Percentiles rank a stretch among this genome's conserved stretches.
These are phyloP conservation scores for Dioszegia hungarica DNA, from an alignment of 768 basidiomycete genomes.

Conservation along the genomic window DNA sequence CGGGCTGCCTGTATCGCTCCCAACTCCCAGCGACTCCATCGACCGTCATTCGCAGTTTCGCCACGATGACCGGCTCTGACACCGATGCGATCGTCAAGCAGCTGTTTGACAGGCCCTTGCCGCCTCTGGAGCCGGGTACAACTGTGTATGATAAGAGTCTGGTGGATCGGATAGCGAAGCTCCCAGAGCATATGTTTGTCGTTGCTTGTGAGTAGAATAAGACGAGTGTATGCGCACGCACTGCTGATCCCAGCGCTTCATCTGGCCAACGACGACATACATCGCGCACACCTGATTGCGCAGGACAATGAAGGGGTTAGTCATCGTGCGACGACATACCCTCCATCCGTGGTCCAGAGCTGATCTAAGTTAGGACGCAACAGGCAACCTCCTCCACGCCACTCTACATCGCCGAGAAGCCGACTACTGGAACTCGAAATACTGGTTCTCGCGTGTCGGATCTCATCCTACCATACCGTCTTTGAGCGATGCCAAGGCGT, in stretches of 20 bases:
- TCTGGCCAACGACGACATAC: conserved; percentile 46
- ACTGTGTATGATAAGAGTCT: conserved; percentile 32
- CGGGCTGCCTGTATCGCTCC: no score
- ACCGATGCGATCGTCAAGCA: conserved; percentile 8
- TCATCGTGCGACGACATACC: neutral
- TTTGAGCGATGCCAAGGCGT: conserved; percentile 25
- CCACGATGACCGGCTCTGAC: neutral
- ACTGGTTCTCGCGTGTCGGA: conserved; percentile 40
- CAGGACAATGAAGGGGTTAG: conserved; percentile 43
- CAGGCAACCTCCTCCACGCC: conserved; percentile 44
- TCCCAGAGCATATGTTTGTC: conserved; percentile 32
- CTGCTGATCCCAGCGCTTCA: conserved; percentile 30
- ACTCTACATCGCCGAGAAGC: conserved; percentile 44
- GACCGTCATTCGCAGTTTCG: no score
- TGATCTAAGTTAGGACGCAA: conserved; percentile 26
- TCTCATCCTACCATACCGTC: conserved; percentile 32
- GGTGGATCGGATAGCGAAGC: conserved; percentile 18
- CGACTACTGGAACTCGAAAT: conserved; percentile 48
- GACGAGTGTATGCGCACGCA: neutral
- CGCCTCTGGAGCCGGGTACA: conserved; percentile 38
- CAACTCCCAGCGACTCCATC: no score
- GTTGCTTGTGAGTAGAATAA: conserved; percentile 29
- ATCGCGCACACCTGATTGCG: conserved; percentile 38
- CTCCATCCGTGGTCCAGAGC: no score
- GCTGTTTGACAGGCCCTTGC: conserved; percentile 23